A percentile compares a stretch with the other conserved stretches of the same genome.
These are phyloP conservation scores for Stromatinia cepivora DNA, from an alignment of 2,329 filamentous ascomycete species.

Conservation along the genomic window DNA sequence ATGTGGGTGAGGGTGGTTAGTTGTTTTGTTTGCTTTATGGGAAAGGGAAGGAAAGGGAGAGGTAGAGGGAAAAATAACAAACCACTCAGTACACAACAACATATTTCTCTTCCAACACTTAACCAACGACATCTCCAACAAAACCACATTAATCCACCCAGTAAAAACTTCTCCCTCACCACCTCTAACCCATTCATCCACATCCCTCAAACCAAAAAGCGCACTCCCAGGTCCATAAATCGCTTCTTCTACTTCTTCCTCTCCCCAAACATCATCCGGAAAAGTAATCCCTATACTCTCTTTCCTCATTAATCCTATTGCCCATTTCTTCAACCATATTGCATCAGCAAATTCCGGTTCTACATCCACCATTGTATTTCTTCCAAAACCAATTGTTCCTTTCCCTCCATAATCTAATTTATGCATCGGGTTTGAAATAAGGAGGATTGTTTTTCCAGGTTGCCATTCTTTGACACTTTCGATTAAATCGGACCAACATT, in stretches of 20 bases:
- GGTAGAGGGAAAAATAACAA: not conserved
- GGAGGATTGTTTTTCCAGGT: conserved; percentile 51
- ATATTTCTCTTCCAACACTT: conserved; percentile 37
- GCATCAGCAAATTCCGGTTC: conserved; percentile 56
- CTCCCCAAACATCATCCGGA: conserved; percentile 44
- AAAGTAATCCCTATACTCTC: conserved; percentile 54
- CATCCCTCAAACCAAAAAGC: conserved; percentile 47
- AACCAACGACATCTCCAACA: conserved; percentile 38
- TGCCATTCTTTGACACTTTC: conserved; percentile 48
- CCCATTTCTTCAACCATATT: conserved; percentile 53
- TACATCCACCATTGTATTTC: conserved; percentile 53
- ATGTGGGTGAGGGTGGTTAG: not conserved
- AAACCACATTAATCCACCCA: conserved; percentile 42
- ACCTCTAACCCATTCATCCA: conserved; percentile 46
- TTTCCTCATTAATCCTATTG: conserved; percentile 49
- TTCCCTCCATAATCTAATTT: conserved; percentile 30
- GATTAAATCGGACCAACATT: conserved; percentile 54
- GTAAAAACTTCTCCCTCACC: conserved; percentile 42
- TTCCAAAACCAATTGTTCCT: conserved; percentile 42
- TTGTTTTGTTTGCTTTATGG: not conserved
- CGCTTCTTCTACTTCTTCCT: conserved; percentile 42
- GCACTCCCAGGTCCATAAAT: conserved; percentile 41
- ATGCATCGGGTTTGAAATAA: conserved; percentile 46
- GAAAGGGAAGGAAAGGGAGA: too few species aligned
- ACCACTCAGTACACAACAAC: conserved; percentile 47